These are phyloP conservation scores for Coleophoma eucalyptorum DNA, from an alignment of 2,329 filamentous ascomycete species.

Conservation along the genomic window DNA sequence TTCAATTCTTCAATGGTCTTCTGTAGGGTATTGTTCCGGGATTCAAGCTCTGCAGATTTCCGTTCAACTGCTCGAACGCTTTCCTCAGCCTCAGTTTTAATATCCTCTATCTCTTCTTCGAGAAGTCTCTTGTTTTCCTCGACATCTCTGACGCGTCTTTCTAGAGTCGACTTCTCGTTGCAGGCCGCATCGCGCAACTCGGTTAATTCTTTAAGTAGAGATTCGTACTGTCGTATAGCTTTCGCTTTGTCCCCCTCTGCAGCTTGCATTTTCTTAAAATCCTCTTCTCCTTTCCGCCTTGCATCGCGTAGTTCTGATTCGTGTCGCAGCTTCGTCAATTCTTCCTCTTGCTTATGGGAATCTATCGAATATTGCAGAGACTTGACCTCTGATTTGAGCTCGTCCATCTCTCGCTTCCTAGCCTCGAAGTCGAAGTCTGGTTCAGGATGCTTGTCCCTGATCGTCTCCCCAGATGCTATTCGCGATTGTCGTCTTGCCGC, in stretches of 20 bases:
- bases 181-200: constrained; percentile 46
- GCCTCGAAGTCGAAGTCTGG: constrained; percentile 19
- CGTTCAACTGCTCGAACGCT: constrained; percentile 61
- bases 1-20: constrained; percentile 46
- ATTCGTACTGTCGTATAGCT: constrained; percentile 45
- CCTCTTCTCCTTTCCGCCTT: constrained; percentile 77
- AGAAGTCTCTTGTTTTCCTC: constrained; percentile 70
- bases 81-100: constrained; percentile 60
- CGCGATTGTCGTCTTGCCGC: constrained; percentile 33
- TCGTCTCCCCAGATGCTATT: constrained; percentile 52
- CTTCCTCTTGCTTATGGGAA: constrained; percentile 82
- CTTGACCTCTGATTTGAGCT: constrained; percentile 85
- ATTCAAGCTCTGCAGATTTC: constrained; percentile 57
- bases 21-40: constrained; percentile 54
- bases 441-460: constrained; percentile 43
- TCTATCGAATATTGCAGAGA: constrained; percentile 85
- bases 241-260: constrained; percentile 53
- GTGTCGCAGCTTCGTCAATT: constrained; percentile 73
- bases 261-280: constrained; percentile 65
- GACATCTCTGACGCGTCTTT: constrained; percentile 65
- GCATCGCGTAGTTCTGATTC: constrained; percentile 81
- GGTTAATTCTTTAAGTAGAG: constrained; percentile 46
- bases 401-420: constrained; percentile 52
- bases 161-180: constrained; percentile 59
- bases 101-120: constrained; percentile 79